phyloP scores from a whole-genome alignment of 495 filamentous ascomycete genomes.

The Neurospora hispaniola region DNA sequence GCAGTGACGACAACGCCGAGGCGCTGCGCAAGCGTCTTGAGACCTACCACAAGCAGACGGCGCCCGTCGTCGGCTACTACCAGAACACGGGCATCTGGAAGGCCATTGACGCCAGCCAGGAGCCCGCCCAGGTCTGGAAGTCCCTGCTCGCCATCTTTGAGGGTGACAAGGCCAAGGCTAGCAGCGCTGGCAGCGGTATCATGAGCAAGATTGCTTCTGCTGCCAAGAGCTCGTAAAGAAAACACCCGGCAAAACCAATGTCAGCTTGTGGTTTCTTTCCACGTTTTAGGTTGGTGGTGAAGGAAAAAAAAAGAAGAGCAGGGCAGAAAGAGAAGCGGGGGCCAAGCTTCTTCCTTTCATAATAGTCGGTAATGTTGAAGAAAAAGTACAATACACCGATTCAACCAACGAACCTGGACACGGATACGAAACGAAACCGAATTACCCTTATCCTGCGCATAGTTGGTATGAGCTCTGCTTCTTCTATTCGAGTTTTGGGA shows the following conservation, averaged over 20 bases:
- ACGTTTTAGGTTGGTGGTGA: not conserved
- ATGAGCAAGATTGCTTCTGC: conserved; percentile 33
- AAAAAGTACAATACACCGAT: not conserved
- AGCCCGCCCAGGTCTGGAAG: conserved; percentile 93
- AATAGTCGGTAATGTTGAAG: not conserved
- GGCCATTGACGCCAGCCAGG: conserved; percentile 91
- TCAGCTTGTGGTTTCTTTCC: not conserved
- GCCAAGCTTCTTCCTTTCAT: not conserved
- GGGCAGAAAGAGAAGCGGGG: not conserved
- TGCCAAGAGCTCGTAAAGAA: conserved; percentile 22
- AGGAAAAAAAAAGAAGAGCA: not conserved
- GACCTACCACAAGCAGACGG: conserved; percentile 91
- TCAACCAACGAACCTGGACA: not conserved
- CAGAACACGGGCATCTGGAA: conserved; percentile 94
- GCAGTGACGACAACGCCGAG: conserved; percentile 95
- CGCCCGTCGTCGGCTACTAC: conserved; percentile 90
- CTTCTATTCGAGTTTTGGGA: not conserved
- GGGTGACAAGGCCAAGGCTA: conserved; percentile 42
- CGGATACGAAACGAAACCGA: not conserved
- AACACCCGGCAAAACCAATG: too few relatives aligned
- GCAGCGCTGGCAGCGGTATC: conserved; percentile 29
- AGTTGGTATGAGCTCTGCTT: not conserved
- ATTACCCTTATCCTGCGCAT: not conserved
- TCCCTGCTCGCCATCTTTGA: conserved; percentile 75
- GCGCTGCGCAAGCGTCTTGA: conserved; percentile 87